A percentile compares a stretch with the other conserved stretches of the same genome.
phyloP scores from a whole-genome alignment of 768 basidiomycete genomes.

The Calocera cornea region DNA sequence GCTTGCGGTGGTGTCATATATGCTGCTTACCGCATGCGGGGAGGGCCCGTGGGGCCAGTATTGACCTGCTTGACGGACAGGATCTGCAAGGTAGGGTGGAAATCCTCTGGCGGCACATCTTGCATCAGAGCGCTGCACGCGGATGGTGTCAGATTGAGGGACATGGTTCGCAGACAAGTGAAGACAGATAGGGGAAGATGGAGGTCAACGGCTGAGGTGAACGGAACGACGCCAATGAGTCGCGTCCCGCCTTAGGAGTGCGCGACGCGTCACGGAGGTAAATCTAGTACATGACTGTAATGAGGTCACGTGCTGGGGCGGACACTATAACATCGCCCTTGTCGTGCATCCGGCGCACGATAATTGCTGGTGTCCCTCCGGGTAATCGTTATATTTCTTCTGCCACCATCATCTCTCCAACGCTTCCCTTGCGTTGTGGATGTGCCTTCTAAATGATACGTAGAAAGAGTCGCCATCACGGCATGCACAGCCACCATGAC shows the following conservation, averaged over 20 bases:
- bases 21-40: neutral
- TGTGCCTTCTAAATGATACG: no score
- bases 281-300: neutral
- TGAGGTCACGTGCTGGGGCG: neutral
- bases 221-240: neutral
- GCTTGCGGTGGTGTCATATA: neutral
- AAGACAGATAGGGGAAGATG: neutral
- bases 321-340: no score
- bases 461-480: no score
- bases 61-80: conserved; percentile 71
- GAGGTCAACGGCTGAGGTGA: neutral
- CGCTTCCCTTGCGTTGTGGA: no score
- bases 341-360: neutral
- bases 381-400: no score
- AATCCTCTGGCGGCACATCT: conserved; percentile 6
- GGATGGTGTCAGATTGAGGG: neutral
- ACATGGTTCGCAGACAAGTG: neutral
- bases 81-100: conserved; percentile 52
- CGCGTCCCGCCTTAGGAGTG: neutral
- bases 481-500: no score
- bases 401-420: no score
- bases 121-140: neutral
- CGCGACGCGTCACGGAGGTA: neutral
- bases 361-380: neutral
- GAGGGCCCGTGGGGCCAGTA: conserved; percentile 22